Percentiles rank a stretch among this genome's conserved stretches.
Conservation (phyloP, 306 rosid species). For the Gillenia trifoliata region DNA sequence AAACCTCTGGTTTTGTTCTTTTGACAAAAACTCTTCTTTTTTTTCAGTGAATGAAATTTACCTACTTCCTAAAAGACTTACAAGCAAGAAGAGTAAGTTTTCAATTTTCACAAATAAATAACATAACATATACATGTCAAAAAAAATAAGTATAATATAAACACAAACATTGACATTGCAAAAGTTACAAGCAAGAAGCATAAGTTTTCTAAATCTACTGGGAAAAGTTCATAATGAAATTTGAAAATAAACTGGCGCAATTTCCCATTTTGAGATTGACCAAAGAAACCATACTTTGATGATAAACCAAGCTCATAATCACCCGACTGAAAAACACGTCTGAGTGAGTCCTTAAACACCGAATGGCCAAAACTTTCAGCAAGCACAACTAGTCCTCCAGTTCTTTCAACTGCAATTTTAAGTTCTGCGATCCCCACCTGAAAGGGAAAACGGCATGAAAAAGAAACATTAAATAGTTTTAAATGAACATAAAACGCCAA, state of each 20-base stretch:
- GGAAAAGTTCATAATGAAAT: background rate
- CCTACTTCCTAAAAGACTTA: background rate
- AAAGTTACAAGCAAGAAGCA: background rate
- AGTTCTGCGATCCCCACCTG: conserved; percentile 99
- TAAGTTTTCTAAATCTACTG: background rate
- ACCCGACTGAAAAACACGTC: conserved; percentile 63
- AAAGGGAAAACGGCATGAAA: conserved; percentile 14
- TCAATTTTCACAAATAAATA: background rate
- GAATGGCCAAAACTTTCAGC: conserved; percentile 97
- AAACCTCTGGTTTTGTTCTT: background rate
- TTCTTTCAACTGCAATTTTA: conserved; percentile 87
- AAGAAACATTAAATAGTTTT: conserved; percentile 9
- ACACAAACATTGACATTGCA: background rate
- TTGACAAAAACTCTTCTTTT: background rate
- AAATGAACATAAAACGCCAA: background rate
- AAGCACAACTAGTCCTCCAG: conserved; percentile 94
- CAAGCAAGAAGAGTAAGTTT: background rate
- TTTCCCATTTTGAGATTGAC: background rate
- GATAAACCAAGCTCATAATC: conserved; percentile 87
- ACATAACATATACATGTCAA: background rate
- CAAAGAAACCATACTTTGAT: conserved; percentile 65
- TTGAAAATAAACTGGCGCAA: background rate
- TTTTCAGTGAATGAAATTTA: background rate
- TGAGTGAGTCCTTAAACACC: conserved; percentile 86
- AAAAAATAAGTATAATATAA: background rate